Percentiles rank a stretch among this genome's conserved stretches.
Evolutionary conservation across 495 filamentous ascomycete species (phyloP).

Genomic region (Penicillium odoratum): DNA sequence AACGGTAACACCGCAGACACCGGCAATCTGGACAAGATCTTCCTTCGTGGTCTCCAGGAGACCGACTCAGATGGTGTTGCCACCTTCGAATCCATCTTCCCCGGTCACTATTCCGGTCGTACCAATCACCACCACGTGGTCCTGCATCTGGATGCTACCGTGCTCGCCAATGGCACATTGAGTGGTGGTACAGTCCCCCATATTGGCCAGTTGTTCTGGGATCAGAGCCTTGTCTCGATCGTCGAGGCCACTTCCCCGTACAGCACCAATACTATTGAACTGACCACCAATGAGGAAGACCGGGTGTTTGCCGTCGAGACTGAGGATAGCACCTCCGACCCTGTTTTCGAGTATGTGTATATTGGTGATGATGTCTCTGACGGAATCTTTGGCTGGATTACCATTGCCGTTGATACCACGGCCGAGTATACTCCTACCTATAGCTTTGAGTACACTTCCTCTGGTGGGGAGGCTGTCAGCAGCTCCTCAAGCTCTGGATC

Average conservation of each 20-base stretch:
- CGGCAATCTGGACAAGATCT: constrained; percentile 49
- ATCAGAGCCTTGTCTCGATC: constrained; percentile 40
- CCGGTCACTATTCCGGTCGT: constrained; percentile 53
- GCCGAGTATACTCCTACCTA: background rate
- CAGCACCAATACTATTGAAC: constrained; percentile 43
- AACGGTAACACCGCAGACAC: constrained; percentile 30
- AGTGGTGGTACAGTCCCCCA: constrained; percentile 48
- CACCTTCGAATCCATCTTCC: constrained; percentile 50
- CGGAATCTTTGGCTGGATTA: constrained; percentile 1
- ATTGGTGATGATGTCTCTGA: constrained; percentile 50
- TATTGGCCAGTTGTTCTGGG: constrained; percentile 58
- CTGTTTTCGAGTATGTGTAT: constrained; percentile 52
- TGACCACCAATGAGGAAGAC: constrained; percentile 50
- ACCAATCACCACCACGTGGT: constrained; percentile 50
- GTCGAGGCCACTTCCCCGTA: constrained; percentile 52
- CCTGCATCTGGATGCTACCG: constrained; percentile 37
- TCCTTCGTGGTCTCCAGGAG: constrained; percentile 50
- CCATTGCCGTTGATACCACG: background rate
- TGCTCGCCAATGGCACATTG: constrained; percentile 44
- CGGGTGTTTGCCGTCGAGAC: constrained; percentile 42
- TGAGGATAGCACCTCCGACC: constrained; percentile 49
- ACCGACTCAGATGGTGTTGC: constrained; percentile 50
- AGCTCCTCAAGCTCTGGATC: background rate
- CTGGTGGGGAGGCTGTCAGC: background rate
- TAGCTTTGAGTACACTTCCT: background rate